These are phyloP conservation scores for Letharia lupina DNA, from an alignment of 495 filamentous ascomycete species.

Conservation along the genomic window DNA sequence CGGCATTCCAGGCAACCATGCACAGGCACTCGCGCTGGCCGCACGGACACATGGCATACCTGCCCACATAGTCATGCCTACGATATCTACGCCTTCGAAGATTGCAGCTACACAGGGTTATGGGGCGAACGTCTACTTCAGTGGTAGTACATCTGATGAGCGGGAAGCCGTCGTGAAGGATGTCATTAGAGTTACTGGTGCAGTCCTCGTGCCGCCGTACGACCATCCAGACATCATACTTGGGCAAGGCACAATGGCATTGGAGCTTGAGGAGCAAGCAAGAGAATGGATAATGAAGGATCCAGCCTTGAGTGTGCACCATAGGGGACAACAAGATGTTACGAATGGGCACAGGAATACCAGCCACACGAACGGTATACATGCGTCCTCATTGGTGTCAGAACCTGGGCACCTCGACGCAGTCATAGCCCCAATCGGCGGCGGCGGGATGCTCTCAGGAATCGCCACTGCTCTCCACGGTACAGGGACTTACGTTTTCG, in stretches of 20 bases:
- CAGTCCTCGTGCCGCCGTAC: constrained; percentile 77
- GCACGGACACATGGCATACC: constrained; percentile 56
- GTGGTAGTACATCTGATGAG: constrained; percentile 69
- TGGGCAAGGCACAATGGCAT: constrained; percentile 77
- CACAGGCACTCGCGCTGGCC: constrained; percentile 86
- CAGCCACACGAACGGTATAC: not conserved
- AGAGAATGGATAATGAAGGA: constrained; percentile 37
- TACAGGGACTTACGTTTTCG: constrained; percentile 61
- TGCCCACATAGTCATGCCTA: constrained; percentile 85
- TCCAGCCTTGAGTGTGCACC: constrained; percentile 20
- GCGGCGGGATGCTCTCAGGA: constrained; percentile 81
- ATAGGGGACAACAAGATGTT: constrained; percentile 14
- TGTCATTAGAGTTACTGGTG: constrained; percentile 60
- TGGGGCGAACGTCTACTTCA: constrained; percentile 73
- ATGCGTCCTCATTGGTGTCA: not conserved
- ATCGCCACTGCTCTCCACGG: constrained; percentile 66
- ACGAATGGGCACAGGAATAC: not conserved
- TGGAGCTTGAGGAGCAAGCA: constrained; percentile 76
- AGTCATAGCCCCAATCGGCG: constrained; percentile 78
- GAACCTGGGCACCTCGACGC: constrained; percentile 48
- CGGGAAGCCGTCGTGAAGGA: constrained; percentile 65
- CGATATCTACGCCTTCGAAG: constrained; percentile 72
- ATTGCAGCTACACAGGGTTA: constrained; percentile 71
- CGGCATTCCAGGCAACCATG: constrained; percentile 64
- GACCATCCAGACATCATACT: constrained; percentile 86